Conservation (phyloP, 2,329 filamentous ascomycete genomes). For the Epichloe gansuensis region DNA sequence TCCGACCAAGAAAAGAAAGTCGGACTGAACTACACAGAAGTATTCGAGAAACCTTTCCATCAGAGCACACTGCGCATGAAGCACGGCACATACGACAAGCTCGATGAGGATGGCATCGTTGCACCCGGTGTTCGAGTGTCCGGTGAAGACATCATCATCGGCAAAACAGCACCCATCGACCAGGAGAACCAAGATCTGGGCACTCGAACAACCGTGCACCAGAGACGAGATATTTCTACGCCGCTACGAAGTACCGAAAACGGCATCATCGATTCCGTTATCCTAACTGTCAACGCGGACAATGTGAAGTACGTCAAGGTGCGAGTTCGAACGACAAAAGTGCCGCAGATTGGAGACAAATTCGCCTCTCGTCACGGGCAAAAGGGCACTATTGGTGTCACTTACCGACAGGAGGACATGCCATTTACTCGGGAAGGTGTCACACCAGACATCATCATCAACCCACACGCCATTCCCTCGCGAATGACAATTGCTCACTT, state of each 20-base stretch:
- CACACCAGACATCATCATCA: conserved; percentile 93
- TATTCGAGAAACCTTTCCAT: conserved; percentile 89
- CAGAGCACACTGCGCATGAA: conserved; percentile 83
- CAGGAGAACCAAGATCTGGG: conserved; percentile 88
- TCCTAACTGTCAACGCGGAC: conserved; percentile 89
- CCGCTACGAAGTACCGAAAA: conserved; percentile 91
- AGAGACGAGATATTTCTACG: conserved; percentile 91
- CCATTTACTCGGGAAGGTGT: conserved; percentile 89
- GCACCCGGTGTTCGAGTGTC: conserved; percentile 88
- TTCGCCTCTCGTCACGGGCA: conserved; percentile 98
- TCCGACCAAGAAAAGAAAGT: conserved; percentile 95
- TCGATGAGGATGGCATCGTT: conserved; percentile 92
- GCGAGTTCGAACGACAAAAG: conserved; percentile 90
- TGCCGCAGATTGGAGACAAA: conserved; percentile 97
- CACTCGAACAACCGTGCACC: conserved; percentile 77
- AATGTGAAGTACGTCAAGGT: conserved; percentile 95
- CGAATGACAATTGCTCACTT: conserved; percentile 99
- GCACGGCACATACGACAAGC: conserved; percentile 91
- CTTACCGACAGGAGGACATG: conserved; percentile 97
- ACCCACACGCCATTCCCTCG: conserved; percentile 97
- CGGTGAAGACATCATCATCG: conserved; percentile 97
- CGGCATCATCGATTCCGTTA: conserved; percentile 87
- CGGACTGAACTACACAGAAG: conserved; percentile 81
- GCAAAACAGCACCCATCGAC: conserved; percentile 91
- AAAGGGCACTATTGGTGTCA: conserved; percentile 98